These are phyloP conservation scores for Aegilops speltoides DNA, from an alignment of 176 grass and related monocot species.

Conservation along the genomic window DNA sequence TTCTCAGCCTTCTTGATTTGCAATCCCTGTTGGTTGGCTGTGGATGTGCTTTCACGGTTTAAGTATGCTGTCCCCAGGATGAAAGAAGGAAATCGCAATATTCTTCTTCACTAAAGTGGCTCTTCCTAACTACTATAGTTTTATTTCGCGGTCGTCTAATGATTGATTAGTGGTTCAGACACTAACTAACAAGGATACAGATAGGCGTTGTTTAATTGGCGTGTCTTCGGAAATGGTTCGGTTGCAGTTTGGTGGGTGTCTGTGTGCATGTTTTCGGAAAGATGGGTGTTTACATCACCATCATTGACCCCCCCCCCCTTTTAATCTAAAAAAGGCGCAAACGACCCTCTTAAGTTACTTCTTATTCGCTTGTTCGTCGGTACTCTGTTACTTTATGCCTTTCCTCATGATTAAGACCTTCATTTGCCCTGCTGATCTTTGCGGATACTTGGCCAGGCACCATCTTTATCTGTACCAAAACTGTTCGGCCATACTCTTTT, in stretches of 20 bases:
- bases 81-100: neutral
- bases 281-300: slow-evolving; percentile 4
- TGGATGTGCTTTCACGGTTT: neutral
- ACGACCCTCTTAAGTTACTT: slow-evolving; percentile 2
- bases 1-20: neutral
- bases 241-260: slow-evolving; percentile 35
- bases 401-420: slow-evolving; percentile 22
- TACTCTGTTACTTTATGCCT: slow-evolving; percentile 17
- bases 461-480: slow-evolving; percentile 13
- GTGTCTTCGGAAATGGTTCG: slow-evolving; percentile 21
- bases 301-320: slow-evolving; percentile 2
- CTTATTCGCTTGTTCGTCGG: slow-evolving; percentile 14
- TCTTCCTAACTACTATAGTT: neutral
- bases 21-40: neutral
- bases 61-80: neutral
- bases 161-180: slow-evolving; percentile 22
- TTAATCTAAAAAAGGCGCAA: slow-evolving; percentile 9
- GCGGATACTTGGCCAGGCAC: neutral
- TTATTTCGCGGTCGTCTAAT: slow-evolving; percentile 4
- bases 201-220: neutral
- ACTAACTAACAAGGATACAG: slow-evolving; percentile 25
- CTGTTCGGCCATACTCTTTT: slow-evolving; percentile 28
- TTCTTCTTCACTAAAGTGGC: slow-evolving; percentile 16
- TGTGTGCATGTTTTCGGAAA: slow-evolving; percentile 35
- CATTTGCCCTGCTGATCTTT: slow-evolving; percentile 26